These are phyloP conservation scores for Barnettozyma botsteinii DNA, from an alignment of 805 yeast species.

Conservation along the genomic window DNA sequence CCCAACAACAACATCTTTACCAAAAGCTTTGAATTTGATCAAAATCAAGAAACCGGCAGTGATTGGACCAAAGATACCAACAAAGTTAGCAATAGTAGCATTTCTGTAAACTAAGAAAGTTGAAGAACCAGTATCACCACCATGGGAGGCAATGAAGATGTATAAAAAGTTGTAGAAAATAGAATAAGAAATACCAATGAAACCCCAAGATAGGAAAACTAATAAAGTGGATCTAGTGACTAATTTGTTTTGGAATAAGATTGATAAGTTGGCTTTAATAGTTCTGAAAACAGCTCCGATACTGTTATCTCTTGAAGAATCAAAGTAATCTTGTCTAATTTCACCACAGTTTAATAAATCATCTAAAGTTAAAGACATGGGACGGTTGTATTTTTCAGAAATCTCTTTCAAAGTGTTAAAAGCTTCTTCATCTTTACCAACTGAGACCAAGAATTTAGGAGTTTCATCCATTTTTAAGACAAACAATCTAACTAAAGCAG, in stretches of 20 bases:
- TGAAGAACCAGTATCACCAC: conserved; percentile 40
- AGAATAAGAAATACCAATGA: conserved; percentile 50
- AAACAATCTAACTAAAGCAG: conserved; percentile 42
- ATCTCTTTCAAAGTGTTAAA: conserved; percentile 37
- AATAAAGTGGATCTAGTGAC: conserved; percentile 39
- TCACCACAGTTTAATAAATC: conserved; percentile 42
- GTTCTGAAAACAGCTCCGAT: conserved; percentile 14
- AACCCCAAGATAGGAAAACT: conserved; percentile 45
- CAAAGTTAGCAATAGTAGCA: conserved; percentile 38
- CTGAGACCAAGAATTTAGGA: conserved; percentile 45
- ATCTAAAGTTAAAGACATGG: conserved; percentile 38
- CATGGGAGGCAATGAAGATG: conserved; percentile 43
- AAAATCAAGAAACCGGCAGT: conserved; percentile 36
- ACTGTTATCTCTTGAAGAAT: conserved; percentile 15
- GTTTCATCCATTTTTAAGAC: conserved; percentile 42
- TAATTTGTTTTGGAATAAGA: conserved; percentile 38
- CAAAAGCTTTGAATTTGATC: conserved; percentile 12
- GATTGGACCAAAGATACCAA: conserved; percentile 46
- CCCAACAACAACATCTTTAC: conserved; percentile 31
- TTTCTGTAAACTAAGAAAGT: conserved; percentile 41
- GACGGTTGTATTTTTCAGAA: conserved; percentile 40
- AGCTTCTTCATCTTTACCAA: conserved; percentile 46
- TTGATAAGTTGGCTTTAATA: conserved; percentile 33
- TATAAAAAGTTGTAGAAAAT: conserved; percentile 48
- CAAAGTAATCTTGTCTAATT: conserved; percentile 26